Evolutionary conservation across 139 green algal species (phyloP), one percentile per base, ranked within the genome.

Genomic region (Raphidocelis subcapitata): DNA sequence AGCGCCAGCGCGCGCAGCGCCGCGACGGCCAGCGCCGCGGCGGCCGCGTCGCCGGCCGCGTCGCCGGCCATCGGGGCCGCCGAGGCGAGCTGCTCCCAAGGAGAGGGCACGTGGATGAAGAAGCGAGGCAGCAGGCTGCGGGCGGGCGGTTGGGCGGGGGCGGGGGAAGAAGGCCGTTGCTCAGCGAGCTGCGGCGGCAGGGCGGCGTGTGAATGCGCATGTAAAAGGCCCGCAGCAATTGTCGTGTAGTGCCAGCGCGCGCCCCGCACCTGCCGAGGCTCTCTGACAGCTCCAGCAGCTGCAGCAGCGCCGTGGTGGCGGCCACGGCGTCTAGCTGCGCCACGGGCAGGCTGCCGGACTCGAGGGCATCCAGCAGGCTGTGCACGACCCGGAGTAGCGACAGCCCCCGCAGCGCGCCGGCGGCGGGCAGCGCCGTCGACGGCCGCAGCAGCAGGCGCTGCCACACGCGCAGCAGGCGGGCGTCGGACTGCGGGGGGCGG

Each of bases 1-100:
- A 87, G 74, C 76, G 91, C 80, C 62, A 92, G 59, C 18, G 74
- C 79, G 0, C 80, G 82, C 65, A 92, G 73, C 0, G 72, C 67
- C 16, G 83, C 70, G 5, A 82, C 65, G 0, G 85, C 81, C 54
- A 92, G 76, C 62, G 86, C 60, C 12, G 57, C 23, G 33, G 23
- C 15, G 32, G 28, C 21, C 29, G 14, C 8, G 31, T 2, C 3
- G n/a, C n/a, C n/a, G n/a, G n/a, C n/a, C n/a, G n/a, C n/a, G n/a
- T n/a, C n/a, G 44, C 26, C 32, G 33, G 24, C 18, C 36, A 59
- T 28, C 26, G 14, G 60, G 23, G 44, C 36, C 10, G 35, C 64
- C 4, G 64, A 12, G 12, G 47, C 66, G 4, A 60, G 52, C 66
- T 65, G 59, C 59, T 65, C 4, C 59, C 26, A 61, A 28, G 54